phyloP scores from a whole-genome alignment of 108 stramenopile species.

The Cyclotella cryptica region DNA sequence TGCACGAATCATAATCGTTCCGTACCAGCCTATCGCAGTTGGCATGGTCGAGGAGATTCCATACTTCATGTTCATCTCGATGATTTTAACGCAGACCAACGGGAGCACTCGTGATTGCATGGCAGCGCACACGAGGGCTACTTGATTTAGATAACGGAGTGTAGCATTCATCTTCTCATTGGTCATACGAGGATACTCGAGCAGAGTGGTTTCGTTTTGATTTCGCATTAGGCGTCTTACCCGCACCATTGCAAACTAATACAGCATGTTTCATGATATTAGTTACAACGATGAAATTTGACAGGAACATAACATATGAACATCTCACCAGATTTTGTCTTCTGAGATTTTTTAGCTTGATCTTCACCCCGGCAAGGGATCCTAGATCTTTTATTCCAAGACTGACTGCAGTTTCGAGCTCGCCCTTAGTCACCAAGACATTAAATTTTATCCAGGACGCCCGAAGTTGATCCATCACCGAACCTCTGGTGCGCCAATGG shows the following conservation, averaged over 20 bases:
- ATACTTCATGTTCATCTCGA: slow-evolving; percentile 15
- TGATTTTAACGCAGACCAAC: slow-evolving; percentile 6
- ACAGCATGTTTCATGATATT: background rate
- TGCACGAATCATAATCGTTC: background rate
- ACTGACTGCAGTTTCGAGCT: background rate
- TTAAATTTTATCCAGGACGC: slow-evolving; percentile 1
- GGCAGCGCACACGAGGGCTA: background rate
- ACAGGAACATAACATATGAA: background rate
- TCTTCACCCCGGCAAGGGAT: slow-evolving; percentile 3
- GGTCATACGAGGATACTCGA: background rate
- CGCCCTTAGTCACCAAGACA: background rate
- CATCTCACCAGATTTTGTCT: slow-evolving; percentile 8
- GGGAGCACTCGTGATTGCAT: background rate
- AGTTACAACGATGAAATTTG: background rate
- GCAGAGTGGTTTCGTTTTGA: background rate
- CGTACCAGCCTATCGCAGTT: slow-evolving; percentile 6
- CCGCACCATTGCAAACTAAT: slow-evolving; percentile 6
- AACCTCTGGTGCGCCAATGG: background rate
- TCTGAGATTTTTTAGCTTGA: background rate
- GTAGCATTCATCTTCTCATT: slow-evolving; percentile 1
- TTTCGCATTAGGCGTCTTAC: slow-evolving; percentile 7
- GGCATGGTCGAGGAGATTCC: slow-evolving; percentile 9
- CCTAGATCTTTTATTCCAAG: slow-evolving; percentile 6
- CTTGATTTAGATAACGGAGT: background rate
- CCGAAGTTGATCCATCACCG: background rate